These are phyloP conservation scores for Calonectria multiphialidica DNA, from an alignment of 2,329 filamentous ascomycete species.

Conservation along the genomic window DNA sequence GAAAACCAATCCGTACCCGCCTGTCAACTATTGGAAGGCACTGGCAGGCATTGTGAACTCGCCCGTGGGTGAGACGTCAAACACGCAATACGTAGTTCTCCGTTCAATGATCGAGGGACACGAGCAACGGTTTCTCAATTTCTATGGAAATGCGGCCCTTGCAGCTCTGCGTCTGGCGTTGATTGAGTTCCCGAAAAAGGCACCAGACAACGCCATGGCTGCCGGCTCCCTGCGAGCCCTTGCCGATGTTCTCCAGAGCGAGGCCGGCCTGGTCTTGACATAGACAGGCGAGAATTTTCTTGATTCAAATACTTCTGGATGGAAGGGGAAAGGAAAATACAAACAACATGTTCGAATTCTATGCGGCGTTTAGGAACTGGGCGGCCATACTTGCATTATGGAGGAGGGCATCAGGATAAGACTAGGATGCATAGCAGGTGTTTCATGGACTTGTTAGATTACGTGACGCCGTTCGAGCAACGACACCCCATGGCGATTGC, in stretches of 20 bases:
- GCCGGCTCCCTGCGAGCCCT: slow-evolving; percentile 66
- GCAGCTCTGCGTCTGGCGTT: slow-evolving; percentile 78
- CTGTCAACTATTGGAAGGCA: slow-evolving; percentile 84
- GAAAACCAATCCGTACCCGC: slow-evolving; percentile 81
- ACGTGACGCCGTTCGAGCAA: slow-evolving; percentile 30
- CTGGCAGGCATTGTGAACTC: slow-evolving; percentile 84
- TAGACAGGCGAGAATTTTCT: slow-evolving; percentile 33
- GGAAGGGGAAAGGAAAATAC: slow-evolving; percentile 6
- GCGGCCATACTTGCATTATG: slow-evolving; percentile 9
- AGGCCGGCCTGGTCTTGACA: slow-evolving; percentile 61
- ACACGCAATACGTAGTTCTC: slow-evolving; percentile 79
- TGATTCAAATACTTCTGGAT: background rate
- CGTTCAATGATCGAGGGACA: slow-evolving; percentile 79
- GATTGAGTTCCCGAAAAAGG: slow-evolving; percentile 77
- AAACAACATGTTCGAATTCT: slow-evolving; percentile 23
- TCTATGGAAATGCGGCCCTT: slow-evolving; percentile 84
- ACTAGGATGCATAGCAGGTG: slow-evolving; percentile 26
- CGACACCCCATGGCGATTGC: slow-evolving; percentile 18
- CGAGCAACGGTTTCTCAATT: slow-evolving; percentile 80
- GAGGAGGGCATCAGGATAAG: slow-evolving; percentile 18
- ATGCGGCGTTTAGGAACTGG: slow-evolving; percentile 29
- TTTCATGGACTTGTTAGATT: slow-evolving; percentile 41
- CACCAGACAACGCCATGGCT: slow-evolving; percentile 60
- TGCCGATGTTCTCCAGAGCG: slow-evolving; percentile 63
- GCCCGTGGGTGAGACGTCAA: slow-evolving; percentile 73